Base-by-base conservation (phyloP, 768 basidiomycete genomes). In the Lyophyllum semitale region DNA sequence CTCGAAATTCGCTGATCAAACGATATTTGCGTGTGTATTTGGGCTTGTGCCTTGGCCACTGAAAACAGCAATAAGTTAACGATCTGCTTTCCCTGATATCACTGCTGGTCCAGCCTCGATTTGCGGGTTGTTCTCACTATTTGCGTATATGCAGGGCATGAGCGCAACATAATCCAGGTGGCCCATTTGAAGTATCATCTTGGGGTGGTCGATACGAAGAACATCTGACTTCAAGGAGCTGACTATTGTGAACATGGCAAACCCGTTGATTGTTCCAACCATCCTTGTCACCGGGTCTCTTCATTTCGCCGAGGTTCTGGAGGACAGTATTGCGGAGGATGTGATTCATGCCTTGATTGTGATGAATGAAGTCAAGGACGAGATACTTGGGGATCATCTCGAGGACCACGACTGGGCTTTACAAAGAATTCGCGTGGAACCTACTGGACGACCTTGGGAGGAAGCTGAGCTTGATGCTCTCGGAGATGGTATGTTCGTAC, bases 401-500 rank as follows among this genome's bases (percentile, higher is more conserved):
- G 71, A 80, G 40, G 79, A 84, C 27, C 69, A 67, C 50, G 82
- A 80, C 4, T 93, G 91, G 90, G 87, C 82, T 20, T 67, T 93
- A 55, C 90, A 90, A 68, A 73, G 67, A 50, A 78, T 90, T 42
- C 77, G 87, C 44, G 73, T 68, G 37, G 84, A 91, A 65, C 75
- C 71, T 20, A 70, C 68, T 44, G 89, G 89, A 46, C 75, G 84
- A 22, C 66, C 74, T 51, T 91, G 91, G 89, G 85, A 87, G 60
- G 86, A 91, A 59, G 76, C 80, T 2, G 89, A 90, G 58, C 76
- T 93, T 4, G 78, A 82, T 54, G 71, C 72, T 30, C 76, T 93
- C 8, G 83, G 80, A 30, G 81, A 88, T 65, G 88, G 89, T 89
- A 38, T 59, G 29, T 54, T 23, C 41, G 33, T 35, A 6, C 42